Percentiles rank a stretch among this genome's conserved stretches.
These are phyloP conservation scores for Alternaria novae-zelandiae DNA, from an alignment of 2,329 filamentous ascomycete species.

Conservation along the genomic window DNA sequence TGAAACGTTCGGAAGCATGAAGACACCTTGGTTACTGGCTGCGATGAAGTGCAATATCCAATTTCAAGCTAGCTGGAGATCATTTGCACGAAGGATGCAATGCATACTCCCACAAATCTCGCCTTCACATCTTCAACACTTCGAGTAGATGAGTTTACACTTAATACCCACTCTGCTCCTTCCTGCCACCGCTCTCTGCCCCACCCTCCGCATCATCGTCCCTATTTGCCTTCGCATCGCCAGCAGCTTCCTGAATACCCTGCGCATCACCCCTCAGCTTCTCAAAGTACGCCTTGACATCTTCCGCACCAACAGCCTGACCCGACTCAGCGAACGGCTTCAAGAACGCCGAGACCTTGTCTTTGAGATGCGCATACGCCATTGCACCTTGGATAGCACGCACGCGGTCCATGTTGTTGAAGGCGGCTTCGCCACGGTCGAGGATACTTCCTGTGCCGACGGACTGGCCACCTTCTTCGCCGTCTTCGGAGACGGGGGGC, in stretches of 20 bases:
- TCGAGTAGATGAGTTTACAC: neutral
- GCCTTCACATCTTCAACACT: neutral
- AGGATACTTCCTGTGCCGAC: slow-evolving; percentile 81
- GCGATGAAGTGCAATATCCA: neutral
- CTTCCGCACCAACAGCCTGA: slow-evolving; percentile 85
- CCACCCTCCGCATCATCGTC: slow-evolving; percentile 31
- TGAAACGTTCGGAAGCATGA: neutral
- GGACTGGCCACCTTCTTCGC: slow-evolving; percentile 62
- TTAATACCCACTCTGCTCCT: slow-evolving; percentile 51
- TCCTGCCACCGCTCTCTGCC: slow-evolving; percentile 37
- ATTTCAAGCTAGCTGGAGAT: neutral
- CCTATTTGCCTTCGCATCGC: slow-evolving; percentile 34
- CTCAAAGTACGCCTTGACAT: slow-evolving; percentile 96
- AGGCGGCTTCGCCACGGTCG: slow-evolving; percentile 88
- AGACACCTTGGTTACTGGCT: neutral
- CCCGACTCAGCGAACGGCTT: slow-evolving; percentile 93
- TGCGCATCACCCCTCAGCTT: slow-evolving; percentile 88
- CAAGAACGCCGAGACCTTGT: slow-evolving; percentile 94
- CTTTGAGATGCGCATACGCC: slow-evolving; percentile 96
- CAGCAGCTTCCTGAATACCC: slow-evolving; percentile 60
- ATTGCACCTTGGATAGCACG: slow-evolving; percentile 93
- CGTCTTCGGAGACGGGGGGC: slow-evolving; percentile 74
- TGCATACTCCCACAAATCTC: neutral
- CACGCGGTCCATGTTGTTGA: slow-evolving; percentile 91
- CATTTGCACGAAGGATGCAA: neutral